Evolutionary conservation across 177 flowering plant genomes (phyloP), one percentile per base, ranked within the genome.

Genomic region (Vitis hybrid): DNA sequence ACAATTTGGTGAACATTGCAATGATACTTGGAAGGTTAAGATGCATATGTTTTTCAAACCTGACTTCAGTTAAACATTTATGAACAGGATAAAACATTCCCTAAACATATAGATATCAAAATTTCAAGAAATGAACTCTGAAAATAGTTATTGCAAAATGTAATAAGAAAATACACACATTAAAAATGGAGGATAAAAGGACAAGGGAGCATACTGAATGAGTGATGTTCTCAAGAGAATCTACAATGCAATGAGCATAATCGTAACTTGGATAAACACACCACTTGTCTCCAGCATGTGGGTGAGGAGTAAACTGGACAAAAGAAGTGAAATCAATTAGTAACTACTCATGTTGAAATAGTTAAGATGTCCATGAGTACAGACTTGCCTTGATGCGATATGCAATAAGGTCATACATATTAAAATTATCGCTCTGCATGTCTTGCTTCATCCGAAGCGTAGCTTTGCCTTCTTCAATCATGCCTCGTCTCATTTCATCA

Each of bases 371-470:
- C 57, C 0, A 50, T 10, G 14, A 54, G 9, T 50, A 31, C 14
- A 50, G 2, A 76, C 82, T 84, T 87, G 76, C 99, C 98, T 93
- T 96, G 71, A 93, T 96, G 11, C 98, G 90, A 76, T 96, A 93
- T 34, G 99, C 98, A 69, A 96, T 93, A 65, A 96, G 87, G 77
- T 96, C 99, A 80, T 90, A 92, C 99, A 96, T 96, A 68, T 96
- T 96, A 69, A 50, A 86, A 63, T 96, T 96, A 71, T 96, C 97
- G 77, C 97, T 93, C 84, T 93, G 97, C 99, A 96, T 96, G 74
- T 96, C 99, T 78, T 96, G 99, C 81, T 92, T 96, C 99, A 96
- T 96, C 71, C 99, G 78, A 34, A 96, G 86, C 48, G 99, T 96
- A 20, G 98, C 98, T 82, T 89, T 90, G 34, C 97, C 97, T 82